Conservation (phyloP, 192 early-diverging fungal genomes). For the Dissophora ornata region DNA sequence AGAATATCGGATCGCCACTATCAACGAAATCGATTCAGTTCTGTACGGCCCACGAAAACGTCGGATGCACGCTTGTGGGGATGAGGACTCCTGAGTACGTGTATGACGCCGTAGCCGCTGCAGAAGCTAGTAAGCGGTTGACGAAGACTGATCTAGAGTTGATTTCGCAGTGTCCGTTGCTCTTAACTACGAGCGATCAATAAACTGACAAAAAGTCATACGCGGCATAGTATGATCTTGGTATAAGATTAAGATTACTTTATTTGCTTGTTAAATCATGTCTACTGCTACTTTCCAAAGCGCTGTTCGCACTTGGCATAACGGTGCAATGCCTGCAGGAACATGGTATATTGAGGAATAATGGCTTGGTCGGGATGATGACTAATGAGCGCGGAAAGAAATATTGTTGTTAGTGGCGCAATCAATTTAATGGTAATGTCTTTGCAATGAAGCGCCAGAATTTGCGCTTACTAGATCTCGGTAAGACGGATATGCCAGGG, state of each 20-base stretch:
- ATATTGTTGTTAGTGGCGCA: background rate
- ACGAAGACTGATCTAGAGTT: slow-evolving; percentile 44
- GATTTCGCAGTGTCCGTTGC: slow-evolving; percentile 54
- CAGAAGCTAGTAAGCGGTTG: slow-evolving; percentile 36
- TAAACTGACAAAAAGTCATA: background rate
- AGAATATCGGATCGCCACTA: slow-evolving; percentile 59
- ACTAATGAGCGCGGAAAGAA: slow-evolving; percentile 15
- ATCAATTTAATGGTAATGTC: too few relatives aligned
- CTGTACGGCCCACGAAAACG: slow-evolving; percentile 55
- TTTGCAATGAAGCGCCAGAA: too few relatives aligned
- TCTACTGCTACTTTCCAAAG: slow-evolving; percentile 50
- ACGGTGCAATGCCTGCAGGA: slow-evolving; percentile 45
- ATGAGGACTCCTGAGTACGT: slow-evolving; percentile 72
- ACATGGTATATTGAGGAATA: slow-evolving; percentile 49
- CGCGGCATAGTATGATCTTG: background rate
- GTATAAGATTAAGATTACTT: background rate
- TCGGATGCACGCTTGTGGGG: slow-evolving; percentile 71
- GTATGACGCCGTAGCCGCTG: slow-evolving; percentile 61
- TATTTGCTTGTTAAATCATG: too few relatives aligned
- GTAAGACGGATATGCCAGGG: slow-evolving; percentile 59
- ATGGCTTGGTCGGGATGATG: slow-evolving; percentile 49
- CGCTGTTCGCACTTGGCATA: slow-evolving; percentile 58
- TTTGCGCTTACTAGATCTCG: slow-evolving; percentile 54
- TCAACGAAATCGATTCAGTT: slow-evolving; percentile 64
- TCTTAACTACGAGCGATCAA: slow-evolving; percentile 13